phyloP scores from a whole-genome alignment of 225 moss, liverwort and hornwort species.

The Takakia lepidozioides region DNA sequence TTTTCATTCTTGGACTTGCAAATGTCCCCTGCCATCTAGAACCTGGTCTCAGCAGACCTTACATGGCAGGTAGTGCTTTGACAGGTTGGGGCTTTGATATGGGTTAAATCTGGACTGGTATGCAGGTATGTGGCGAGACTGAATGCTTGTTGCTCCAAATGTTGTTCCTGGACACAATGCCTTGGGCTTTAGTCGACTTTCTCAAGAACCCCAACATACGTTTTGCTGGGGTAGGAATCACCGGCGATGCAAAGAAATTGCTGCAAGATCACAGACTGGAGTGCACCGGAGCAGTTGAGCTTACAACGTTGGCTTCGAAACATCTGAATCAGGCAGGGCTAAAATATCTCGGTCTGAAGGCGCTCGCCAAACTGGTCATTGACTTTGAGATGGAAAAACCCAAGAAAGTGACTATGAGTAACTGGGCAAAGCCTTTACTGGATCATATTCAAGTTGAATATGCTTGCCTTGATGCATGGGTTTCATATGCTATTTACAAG shows the following conservation, averaged over 20 bases:
- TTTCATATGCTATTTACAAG: constrained; percentile 57
- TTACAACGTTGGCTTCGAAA: constrained; percentile 52
- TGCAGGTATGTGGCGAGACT: constrained; percentile 58
- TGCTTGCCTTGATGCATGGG: constrained; percentile 83
- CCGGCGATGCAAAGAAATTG: constrained; percentile 65
- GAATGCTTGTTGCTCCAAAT: constrained; percentile 86
- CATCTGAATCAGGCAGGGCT: constrained; percentile 32
- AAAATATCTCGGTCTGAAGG: constrained; percentile 51
- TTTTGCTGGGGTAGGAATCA: constrained; percentile 69
- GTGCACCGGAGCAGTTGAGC: constrained; percentile 58
- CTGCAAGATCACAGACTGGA: constrained; percentile 59
- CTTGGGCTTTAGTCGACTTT: constrained; percentile 46
- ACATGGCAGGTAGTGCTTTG: too few relatives aligned
- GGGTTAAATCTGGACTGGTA: too few relatives aligned
- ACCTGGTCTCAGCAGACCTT: too few relatives aligned
- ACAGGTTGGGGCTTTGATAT: too few relatives aligned
- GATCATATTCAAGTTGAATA: constrained; percentile 59
- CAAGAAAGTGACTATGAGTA: constrained; percentile 69
- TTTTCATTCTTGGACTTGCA: too few relatives aligned
- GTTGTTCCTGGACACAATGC: constrained; percentile 65
- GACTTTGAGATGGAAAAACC: constrained; percentile 64
- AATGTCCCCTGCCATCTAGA: too few relatives aligned
- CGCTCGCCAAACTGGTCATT: constrained; percentile 56
- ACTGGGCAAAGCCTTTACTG: constrained; percentile 59
- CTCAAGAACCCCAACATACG: constrained; percentile 50